Conservation (phyloP, 2,329 filamentous ascomycete genomes). For the Diplodia seriata region DNA sequence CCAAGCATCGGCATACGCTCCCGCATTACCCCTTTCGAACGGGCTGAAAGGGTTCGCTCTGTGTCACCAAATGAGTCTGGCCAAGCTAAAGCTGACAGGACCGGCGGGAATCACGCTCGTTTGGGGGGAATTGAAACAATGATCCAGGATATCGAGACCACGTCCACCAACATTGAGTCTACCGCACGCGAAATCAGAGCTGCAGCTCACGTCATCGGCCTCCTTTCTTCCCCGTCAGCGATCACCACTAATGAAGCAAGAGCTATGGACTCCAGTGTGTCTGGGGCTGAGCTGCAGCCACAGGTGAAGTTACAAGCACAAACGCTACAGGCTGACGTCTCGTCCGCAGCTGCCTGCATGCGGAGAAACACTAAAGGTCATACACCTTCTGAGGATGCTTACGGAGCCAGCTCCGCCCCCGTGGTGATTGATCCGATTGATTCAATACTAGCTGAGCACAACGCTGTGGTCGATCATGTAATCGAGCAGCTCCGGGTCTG, state of each 20-base stretch:
- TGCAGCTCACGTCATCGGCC: slow-evolving; percentile 19
- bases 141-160: slow-evolving; percentile 13
- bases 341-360: slow-evolving; percentile 10
- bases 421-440: slow-evolving; percentile 41
- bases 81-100: slow-evolving; percentile 22
- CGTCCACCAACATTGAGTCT: slow-evolving; percentile 15
- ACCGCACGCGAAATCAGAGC: slow-evolving; percentile 6
- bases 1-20: slow-evolving; percentile 25
- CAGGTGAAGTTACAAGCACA: slow-evolving; percentile 16
- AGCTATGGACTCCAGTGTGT: background rate
- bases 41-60: slow-evolving; percentile 16
- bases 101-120: background rate
- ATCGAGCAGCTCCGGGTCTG: slow-evolving; percentile 48
- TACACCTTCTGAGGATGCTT: slow-evolving; percentile 34
- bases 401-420: slow-evolving; percentile 46
- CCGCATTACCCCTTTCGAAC: background rate
- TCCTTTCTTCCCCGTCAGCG: background rate
- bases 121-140: background rate
- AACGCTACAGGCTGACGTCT: slow-evolving; percentile 30
- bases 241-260: slow-evolving; percentile 6
- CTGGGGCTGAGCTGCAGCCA: slow-evolving; percentile 11
- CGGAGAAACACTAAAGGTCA: slow-evolving; percentile 21
- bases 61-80: slow-evolving; percentile 7
- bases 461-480: slow-evolving; percentile 47
- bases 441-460: slow-evolving; percentile 51